Evolutionary conservation across 768 basidiomycete genomes (phyloP).

Genomic region (Lactarius tabidus): DNA sequence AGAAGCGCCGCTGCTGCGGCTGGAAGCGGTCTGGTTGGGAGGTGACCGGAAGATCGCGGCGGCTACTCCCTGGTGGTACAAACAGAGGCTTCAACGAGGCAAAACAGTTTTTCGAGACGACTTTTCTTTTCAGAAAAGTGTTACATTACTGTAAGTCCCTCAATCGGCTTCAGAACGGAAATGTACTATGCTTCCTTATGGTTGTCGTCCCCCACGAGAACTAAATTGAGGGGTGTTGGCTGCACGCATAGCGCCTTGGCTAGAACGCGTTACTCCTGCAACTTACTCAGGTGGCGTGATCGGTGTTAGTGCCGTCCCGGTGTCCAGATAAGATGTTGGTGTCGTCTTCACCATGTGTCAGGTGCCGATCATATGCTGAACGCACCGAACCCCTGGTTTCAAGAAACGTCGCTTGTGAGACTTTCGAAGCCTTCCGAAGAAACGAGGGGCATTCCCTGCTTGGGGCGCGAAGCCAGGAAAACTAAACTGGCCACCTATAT

Average conservation of each 20-base stretch:
- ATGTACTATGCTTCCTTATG: not conserved
- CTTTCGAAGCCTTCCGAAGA: not conserved
- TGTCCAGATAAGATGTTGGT: not conserved
- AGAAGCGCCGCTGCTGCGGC: not conserved
- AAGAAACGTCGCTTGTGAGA: not conserved
- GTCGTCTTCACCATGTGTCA: not conserved
- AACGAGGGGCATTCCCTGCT: not conserved
- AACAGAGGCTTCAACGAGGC: not conserved
- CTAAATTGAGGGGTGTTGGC: not conserved
- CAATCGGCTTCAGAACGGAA: not conserved
- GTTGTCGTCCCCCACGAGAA: not conserved
- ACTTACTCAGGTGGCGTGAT: not conserved
- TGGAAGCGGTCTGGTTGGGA: not conserved
- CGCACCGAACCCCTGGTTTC: not conserved
- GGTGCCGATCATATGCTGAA: not conserved
- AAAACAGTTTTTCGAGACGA: not conserved
- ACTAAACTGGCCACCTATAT: not conserved
- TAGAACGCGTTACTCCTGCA: not conserved
- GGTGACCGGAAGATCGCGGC: not conserved
- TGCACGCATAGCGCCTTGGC: not conserved
- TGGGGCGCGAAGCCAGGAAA: not conserved
- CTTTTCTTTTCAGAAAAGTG: not conserved
- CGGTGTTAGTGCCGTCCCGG: not conserved
- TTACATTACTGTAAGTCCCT: not conserved
- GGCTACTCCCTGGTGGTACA: too few relatives aligned